Conservation (phyloP, 805 yeast species). For the Torulaspora delbrueckii region DNA sequence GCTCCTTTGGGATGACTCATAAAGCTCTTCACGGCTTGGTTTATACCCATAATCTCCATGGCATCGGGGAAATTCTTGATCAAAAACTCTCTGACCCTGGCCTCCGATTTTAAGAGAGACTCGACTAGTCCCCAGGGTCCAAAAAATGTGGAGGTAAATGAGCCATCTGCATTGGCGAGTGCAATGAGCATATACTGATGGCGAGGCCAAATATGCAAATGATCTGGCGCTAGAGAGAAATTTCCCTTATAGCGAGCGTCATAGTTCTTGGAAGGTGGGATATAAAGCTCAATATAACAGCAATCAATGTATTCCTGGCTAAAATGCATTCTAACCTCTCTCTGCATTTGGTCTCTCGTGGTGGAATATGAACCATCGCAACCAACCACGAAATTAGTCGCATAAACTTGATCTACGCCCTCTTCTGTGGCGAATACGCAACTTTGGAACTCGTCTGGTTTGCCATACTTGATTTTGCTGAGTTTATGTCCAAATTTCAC, state of each 20-base stretch:
- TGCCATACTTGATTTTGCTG: conserved; percentile 36
- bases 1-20: conserved; percentile 66
- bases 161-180: conserved; percentile 75
- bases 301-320: conserved; percentile 76
- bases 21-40: conserved; percentile 47
- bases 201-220: conserved; percentile 92
- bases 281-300: conserved; percentile 74
- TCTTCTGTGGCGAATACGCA: conserved; percentile 23
- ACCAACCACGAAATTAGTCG: conserved; percentile 65
- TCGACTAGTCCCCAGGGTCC: conserved; percentile 71
- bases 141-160: conserved; percentile 86
- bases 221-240: conserved; percentile 62
- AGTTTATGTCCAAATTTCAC: conserved; percentile 56
- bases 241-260: conserved; percentile 26
- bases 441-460: conserved; percentile 13
- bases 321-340: conserved; percentile 60
- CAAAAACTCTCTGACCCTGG: conserved; percentile 52
- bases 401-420: conserved; percentile 17
- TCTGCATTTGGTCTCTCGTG: conserved; percentile 64
- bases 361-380: conserved; percentile 83
- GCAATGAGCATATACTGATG: conserved; percentile 85
- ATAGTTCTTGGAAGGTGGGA: conserved; percentile 50
- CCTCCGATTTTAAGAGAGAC: conserved; percentile 39
- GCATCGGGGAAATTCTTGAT: conserved; percentile 68
- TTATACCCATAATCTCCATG: conserved; percentile 56